These are phyloP conservation scores for Dothidotthia symphoricarpi DNA, from an alignment of 2,329 filamentous ascomycete genomes.

Conservation along the genomic window DNA sequence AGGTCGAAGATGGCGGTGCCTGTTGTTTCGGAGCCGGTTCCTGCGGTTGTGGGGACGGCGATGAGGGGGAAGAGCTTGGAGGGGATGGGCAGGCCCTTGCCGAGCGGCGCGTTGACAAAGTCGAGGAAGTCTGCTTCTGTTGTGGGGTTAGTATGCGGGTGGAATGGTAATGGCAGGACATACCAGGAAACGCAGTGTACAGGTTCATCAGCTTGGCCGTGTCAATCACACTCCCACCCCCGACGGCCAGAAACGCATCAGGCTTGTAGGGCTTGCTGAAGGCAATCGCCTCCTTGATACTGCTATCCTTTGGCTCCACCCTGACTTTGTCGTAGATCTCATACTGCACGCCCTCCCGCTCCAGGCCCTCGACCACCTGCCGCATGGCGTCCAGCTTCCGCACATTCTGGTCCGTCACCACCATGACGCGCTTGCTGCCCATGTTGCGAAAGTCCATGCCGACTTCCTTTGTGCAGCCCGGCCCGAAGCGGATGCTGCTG, in stretches of 20 bases:
- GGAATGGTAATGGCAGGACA: no score
- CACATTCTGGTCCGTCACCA: conserved; percentile 87
- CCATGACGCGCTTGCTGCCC: conserved; percentile 79
- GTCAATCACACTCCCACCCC: conserved; percentile 91
- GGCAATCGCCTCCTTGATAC: conserved; percentile 83
- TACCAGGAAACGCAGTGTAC: conserved; percentile 75
- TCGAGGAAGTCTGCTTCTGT: conserved; percentile 86
- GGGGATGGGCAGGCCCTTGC: conserved; percentile 75
- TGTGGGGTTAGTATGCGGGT: conserved; percentile 2
- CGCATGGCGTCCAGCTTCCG: conserved; percentile 82
- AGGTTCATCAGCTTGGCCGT: conserved; percentile 99
- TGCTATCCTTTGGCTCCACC: conserved; percentile 93
- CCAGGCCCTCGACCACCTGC: conserved; percentile 78
- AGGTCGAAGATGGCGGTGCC: conserved; percentile 98
- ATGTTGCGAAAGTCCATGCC: conserved; percentile 97
- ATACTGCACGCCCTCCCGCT: conserved; percentile 74
- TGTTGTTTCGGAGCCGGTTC: conserved; percentile 89
- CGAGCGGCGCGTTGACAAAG: conserved; percentile 94
- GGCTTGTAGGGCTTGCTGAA: conserved; percentile 77
- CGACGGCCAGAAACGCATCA: conserved; percentile 91
- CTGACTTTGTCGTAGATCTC: conserved; percentile 76
- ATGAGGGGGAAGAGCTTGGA: conserved; percentile 72
- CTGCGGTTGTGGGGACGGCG: conserved; percentile 81
- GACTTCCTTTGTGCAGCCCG: conserved; percentile 89
- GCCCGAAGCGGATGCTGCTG: conserved; percentile 89